Evolutionary conservation across 202 grass and related monocot genomes (phyloP), one percentile per base, ranked within the genome.

Genomic region (Elaeis oleifera): DNA sequence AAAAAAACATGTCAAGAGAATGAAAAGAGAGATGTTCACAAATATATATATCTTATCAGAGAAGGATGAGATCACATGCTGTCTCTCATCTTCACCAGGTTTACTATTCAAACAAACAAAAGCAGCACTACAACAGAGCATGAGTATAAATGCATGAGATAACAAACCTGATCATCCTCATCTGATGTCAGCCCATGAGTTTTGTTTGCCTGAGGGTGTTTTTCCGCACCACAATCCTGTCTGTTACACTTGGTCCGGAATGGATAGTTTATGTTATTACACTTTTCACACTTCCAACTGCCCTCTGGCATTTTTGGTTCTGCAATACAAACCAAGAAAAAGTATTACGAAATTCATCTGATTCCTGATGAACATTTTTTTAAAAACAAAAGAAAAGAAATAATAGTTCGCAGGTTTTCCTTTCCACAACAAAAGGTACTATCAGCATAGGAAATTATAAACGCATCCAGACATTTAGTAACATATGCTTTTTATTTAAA

Each of bases 211-310:
- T 89, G 78, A 14, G 59, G 54, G 48, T 80, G 75, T 26, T 85
- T 95, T 65, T 95, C 89, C 5, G 79, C 81, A 68, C 78, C 89
- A 77, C 89, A 95, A 56, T 64, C 84, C 26, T 86, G 89, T 39
- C 89, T 84, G 20, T 95, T 95, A 78, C 89, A 95, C 74, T 95
- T 95, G 67, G 72, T 75, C 27, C 89, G 81, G 61, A 95, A 95
- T 23, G 89, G 89, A 71, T 89, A 95, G 60, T 95, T 95, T 73
- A 95, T 85, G 56, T 95, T 95, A 55, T 85, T 85, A 71, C 89
- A 95, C 70, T 89, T 87, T 23, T 89, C 84, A 4, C 89, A 95
- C 58, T 95, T 89, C 89, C 89, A 95, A 59, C 89, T 95, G 18
- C 89, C 89, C 49, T 95, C 89, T 62, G 89, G 89, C 65, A 79